Evolutionary conservation across 805 yeast genomes (phyloP).

Genomic region (Metschnikowia gelsemii): DNA sequence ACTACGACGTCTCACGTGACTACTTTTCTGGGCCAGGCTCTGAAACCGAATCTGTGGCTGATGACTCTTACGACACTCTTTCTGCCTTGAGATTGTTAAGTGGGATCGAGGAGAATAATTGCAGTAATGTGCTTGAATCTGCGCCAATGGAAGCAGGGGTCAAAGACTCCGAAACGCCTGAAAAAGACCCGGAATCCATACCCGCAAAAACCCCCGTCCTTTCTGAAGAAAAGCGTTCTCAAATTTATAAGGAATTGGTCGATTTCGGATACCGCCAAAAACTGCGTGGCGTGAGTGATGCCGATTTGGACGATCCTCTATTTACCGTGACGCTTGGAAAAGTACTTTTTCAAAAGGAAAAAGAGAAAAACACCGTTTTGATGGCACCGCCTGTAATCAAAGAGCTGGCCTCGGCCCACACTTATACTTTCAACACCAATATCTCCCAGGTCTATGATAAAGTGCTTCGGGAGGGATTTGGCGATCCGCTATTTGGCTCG

Average conservation of each 20-base stretch:
- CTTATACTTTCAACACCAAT: constrained; percentile 34
- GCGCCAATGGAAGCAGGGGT: no score
- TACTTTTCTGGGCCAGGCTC: constrained; percentile 3
- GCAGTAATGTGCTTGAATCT: neutral
- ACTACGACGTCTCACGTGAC: constrained; percentile 5
- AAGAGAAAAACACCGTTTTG: constrained; percentile 1
- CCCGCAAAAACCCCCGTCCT: neutral
- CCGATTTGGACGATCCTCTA: constrained; percentile 25
- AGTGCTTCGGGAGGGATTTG: constrained; percentile 30
- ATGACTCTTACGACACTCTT: constrained; percentile 18
- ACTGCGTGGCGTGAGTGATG: constrained; percentile 23
- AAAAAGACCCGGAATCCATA: neutral
- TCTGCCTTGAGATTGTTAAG: constrained; percentile 1
- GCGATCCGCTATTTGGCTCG: constrained; percentile 16
- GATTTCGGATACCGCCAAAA: constrained; percentile 27
- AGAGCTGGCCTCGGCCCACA: neutral
- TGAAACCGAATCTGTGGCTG: constrained; percentile 13
- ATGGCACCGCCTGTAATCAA: constrained; percentile 2
- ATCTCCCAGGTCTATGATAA: constrained; percentile 34
- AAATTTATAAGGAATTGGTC: constrained; percentile 26
- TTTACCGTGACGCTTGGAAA: constrained; percentile 43
- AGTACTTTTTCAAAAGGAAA: constrained; percentile 28
- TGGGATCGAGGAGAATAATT: neutral
- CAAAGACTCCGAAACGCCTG: neutral
- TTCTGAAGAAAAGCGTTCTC: constrained; percentile 15